Conservation (phyloP, 2,329 filamentous ascomycete species). For the Tothia fuscella region DNA sequence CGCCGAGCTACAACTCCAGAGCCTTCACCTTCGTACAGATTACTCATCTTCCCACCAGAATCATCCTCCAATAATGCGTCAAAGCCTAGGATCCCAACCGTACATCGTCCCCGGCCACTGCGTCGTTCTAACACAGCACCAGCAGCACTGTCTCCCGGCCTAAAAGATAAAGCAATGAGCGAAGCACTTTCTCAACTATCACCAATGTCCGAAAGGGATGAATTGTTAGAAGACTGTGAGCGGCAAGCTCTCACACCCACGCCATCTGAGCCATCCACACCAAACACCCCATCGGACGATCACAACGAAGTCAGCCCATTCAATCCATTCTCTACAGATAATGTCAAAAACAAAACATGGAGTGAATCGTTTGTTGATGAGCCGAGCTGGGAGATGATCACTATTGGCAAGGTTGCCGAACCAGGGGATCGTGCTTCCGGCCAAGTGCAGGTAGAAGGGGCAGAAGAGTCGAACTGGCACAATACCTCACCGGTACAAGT, state of each 20-base stretch:
- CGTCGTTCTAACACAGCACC: constrained; percentile 9
- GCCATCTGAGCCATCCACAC: constrained; percentile 7
- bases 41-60: constrained; percentile 8
- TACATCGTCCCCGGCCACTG: constrained; percentile 5
- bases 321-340: not conserved
- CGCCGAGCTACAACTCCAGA: constrained; percentile 2
- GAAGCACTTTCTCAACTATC: not conserved
- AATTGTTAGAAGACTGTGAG: not conserved
- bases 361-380: not conserved
- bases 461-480: not conserved
- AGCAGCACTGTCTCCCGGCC: constrained; percentile 7
- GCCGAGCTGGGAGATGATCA: constrained; percentile 11
- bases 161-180: not conserved
- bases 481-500: not conserved
- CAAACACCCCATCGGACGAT: constrained; percentile 3
- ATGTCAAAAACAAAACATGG: constrained; percentile 1
- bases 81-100: not conserved
- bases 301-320: not conserved
- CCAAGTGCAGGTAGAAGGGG: not conserved
- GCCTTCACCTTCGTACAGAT: constrained; percentile 1
- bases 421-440: constrained; percentile 1
- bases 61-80: constrained; percentile 1
- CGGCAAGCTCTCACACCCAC: constrained; percentile 4
- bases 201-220: constrained; percentile 3
- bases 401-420: constrained; percentile 6